These are phyloP conservation scores for Houttuynia cordata DNA, from an alignment of 164 flowering plant species.

Conservation along the genomic window DNA sequence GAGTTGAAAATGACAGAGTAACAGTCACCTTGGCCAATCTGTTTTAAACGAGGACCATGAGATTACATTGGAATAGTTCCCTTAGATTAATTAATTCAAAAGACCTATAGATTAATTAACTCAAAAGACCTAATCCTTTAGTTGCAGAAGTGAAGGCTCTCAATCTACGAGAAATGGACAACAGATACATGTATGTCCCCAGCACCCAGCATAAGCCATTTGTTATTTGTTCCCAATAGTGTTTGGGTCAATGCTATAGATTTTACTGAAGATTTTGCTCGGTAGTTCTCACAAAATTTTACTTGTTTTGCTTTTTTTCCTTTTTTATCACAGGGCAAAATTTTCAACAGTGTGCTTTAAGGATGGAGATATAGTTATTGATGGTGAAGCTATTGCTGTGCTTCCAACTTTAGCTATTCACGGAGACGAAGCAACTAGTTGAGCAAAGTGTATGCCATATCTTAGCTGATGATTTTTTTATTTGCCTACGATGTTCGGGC, in stretches of 20 bases:
- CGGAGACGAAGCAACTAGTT: not conserved
- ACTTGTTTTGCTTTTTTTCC: not conserved
- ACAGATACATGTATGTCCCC: constrained; percentile 46
- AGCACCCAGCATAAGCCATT: not conserved
- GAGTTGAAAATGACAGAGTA: no score
- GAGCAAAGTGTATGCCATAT: not conserved
- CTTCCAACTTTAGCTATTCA: constrained; percentile 40
- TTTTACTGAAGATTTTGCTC: no score
- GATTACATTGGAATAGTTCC: no score
- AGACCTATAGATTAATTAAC: no score
- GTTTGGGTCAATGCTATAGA: not conserved
- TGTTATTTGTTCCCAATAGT: not conserved
- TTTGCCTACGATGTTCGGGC: no score
- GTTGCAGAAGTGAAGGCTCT: constrained; percentile 45
- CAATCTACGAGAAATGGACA: constrained; percentile 37
- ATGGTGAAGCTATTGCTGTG: constrained; percentile 75
- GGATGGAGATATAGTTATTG: constrained; percentile 36
- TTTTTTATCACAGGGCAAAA: constrained; percentile 38
- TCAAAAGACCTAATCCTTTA: no score
- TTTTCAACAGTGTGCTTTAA: constrained; percentile 67
- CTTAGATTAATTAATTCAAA: no score
- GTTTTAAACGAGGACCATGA: no score
- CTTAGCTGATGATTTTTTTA: no score
- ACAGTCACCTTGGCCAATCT: no score
- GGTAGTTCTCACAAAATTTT: no score